Conservation (phyloP, 2,329 filamentous ascomycete species). For the Botrytis fabae region DNA sequence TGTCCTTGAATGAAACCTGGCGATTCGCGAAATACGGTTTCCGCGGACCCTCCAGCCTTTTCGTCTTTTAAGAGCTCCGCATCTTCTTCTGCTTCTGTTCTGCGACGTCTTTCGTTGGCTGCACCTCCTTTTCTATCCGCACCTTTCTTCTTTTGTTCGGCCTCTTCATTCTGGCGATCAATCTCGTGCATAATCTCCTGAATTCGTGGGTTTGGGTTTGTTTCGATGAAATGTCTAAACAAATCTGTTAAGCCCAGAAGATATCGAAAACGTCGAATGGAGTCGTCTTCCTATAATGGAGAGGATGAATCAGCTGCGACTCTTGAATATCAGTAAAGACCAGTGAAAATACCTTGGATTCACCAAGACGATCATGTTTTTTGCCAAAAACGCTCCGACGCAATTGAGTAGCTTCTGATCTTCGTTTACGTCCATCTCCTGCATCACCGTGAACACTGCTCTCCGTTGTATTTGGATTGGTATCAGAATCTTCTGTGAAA, state of each 20-base stretch:
- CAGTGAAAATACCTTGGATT: slow-evolving; percentile 71
- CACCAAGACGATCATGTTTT: slow-evolving; percentile 88
- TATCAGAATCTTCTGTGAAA: slow-evolving; percentile 66
- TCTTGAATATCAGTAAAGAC: background rate
- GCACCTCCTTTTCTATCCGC: slow-evolving; percentile 82
- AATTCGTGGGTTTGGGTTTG: slow-evolving; percentile 92
- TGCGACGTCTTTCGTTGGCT: slow-evolving; percentile 71
- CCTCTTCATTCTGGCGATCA: slow-evolving; percentile 84
- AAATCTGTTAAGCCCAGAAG: slow-evolving; percentile 92
- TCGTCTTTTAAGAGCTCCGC: slow-evolving; percentile 86
- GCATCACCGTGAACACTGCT: slow-evolving; percentile 84
- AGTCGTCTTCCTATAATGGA: slow-evolving; percentile 77
- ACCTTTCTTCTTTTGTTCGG: slow-evolving; percentile 69
- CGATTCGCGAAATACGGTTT: slow-evolving; percentile 91
- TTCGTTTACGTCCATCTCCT: slow-evolving; percentile 76
- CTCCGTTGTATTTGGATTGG: slow-evolving; percentile 68
- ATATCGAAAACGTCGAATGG: slow-evolving; percentile 90
- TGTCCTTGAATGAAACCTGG: slow-evolving; percentile 79
- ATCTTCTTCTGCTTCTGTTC: slow-evolving; percentile 97
- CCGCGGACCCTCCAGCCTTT: slow-evolving; percentile 79
- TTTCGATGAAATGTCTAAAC: slow-evolving; percentile 98
- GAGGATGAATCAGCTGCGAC: background rate
- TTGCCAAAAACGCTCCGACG: slow-evolving; percentile 91
- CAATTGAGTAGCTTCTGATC: slow-evolving; percentile 84
- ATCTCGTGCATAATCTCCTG: slow-evolving; percentile 93